Base-by-base conservation (phyloP, 192 early-diverging fungal genomes). In the Coemansia sp. region DNA sequence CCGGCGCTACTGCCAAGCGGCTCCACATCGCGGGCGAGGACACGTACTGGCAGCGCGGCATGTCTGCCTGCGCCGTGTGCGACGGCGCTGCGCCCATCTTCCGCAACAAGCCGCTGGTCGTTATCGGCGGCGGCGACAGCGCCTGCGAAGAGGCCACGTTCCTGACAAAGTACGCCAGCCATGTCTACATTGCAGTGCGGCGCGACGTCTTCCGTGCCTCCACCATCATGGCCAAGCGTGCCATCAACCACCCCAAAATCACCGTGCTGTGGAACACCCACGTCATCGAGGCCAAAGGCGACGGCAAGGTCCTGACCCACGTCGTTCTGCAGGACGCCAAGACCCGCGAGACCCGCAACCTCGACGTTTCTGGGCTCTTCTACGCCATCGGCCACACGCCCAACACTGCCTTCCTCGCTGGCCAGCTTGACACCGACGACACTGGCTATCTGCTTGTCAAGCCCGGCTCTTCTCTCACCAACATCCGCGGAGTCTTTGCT, bases 21-120 rank as follows among this genome's bases (percentile, higher is more conserved):
- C 82, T 94, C 75, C 15, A 82, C 70, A 89, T 97, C 53, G 81
- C 84, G 31, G 94, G 94, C 53, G 94, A 97, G 65, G 94, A 95
- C 41, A 78, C 55, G 15, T 94, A 91, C 83, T 97, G 96, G 96
- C 93, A 98, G 75, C 87, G 87, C n/a, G 96, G 96, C 60, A 99
- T 99, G 78, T 94, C 91, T 52, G 96, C 96, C 6, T 99, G 96
- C 63, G 96, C 96, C 48, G 96, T 99, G 41, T 99, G 96, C 79
- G 96, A 99, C 71, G 96, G 94, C 61, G 93, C 94, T 42, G 93
- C 90, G 15, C 96, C 96, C 15, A 93, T 97, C 57, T 99, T 97
- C 86, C 85, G 92, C 60, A 90, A 94, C 70, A 94, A 94, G 80
- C 90, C 91, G 20, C 77, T 98, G 50, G 94, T 87, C 16, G 96